phyloP scores from a whole-genome alignment of 176 grass and related monocot species.

The barley (Hordeum vulgare) region MorexV3_pseudomolecules_assembly NC_058521.1:572109396-572109895 shows the following conservation, averaged over 20 bases:
- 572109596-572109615: constrained; percentile 24
- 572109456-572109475: background rate
- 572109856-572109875: constrained; percentile 61
- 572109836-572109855: constrained; percentile 54
- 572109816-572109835: constrained; percentile 34
- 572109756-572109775: constrained; percentile 31
- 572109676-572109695: background rate
- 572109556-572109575: constrained; percentile 43
- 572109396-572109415: background rate
- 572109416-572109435: background rate
- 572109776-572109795: constrained; percentile 31
- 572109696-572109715: background rate
- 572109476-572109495: constrained; percentile 38
- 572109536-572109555: constrained; percentile 49
- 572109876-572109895: constrained; percentile 31
- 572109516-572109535: background rate
- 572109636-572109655: no score
- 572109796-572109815: constrained; percentile 19
- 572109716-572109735: constrained; percentile 61
- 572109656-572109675: no score
- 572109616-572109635: constrained; percentile 40
- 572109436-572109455: background rate
- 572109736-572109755: constrained; percentile 66
- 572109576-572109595: constrained; percentile 55
- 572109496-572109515: no score